Base-by-base conservation (phyloP, 306 rosid genomes). In the Aeschynomene evenia region DNA sequence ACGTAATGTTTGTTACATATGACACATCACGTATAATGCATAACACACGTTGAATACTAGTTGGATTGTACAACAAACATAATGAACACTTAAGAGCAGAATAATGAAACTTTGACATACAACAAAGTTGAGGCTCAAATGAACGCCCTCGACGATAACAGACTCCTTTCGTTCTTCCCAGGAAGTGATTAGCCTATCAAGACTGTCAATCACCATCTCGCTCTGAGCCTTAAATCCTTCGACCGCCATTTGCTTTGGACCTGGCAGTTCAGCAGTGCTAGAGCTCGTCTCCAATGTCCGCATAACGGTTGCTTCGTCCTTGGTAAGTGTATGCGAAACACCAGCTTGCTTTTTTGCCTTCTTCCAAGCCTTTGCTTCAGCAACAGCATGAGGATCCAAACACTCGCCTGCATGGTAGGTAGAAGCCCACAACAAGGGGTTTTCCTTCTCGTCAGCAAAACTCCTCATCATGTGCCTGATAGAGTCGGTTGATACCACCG, bases 121-220 rank as follows among this genome's bases (percentile, higher is more conserved):
- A 73, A 90, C 98, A 83, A 94, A 94, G 75, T 88, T 94, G 79
- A 94, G 95, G 82, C 97, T 94, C 81, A 94, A 63, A 79, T 94
- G 98, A 82, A 94, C 98, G 54, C 98, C 98, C 88, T 94, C 98
- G 19, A 94, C 97, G 26, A 94, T 87, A 23, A 94, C 98, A 0
- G 98, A 94, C 68, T 94, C 90, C 72, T 89, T 94, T 65, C 96
- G 83, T 61, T 90, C 97, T 88, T 94, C 98, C 97, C 98, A 94
- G 22, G 92, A 84, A 59, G 98, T 94, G 68, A 94, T 94, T 68
- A 94, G 79, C 73, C 97, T 87, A 82, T 94, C 98, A 74, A 94
- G 98, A 88, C 98, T 94, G 86, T 94, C 98, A 63, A 94, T 90
- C 62, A 94, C 98, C 98, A 94, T 94, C 82, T 94, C 98, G 79